Percentiles rank a stretch among this genome's conserved stretches.
These are phyloP conservation scores for Citrus cavaleriei DNA, from an alignment of 345 rosid species.

Conservation along the genomic window DNA sequence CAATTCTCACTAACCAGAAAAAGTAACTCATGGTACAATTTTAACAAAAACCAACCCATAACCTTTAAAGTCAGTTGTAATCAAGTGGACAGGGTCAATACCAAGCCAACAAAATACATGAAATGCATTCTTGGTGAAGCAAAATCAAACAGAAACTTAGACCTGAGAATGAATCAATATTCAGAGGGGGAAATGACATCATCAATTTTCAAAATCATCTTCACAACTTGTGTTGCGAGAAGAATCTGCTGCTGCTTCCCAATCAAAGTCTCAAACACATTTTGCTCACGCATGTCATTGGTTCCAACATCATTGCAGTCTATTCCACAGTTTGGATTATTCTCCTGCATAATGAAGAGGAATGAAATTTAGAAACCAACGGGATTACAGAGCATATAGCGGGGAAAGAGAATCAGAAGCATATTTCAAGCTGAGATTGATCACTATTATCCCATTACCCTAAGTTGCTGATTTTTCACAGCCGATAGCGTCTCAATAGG, in stretches of 20 bases:
- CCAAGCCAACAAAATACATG: constrained; percentile 11
- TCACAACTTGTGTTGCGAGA: constrained; percentile 97
- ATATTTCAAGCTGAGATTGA: neutral
- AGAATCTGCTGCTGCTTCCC: constrained; percentile 97
- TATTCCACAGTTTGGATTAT: constrained; percentile 70
- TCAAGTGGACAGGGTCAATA: neutral
- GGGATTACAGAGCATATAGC: neutral
- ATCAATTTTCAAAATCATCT: constrained; percentile 94
- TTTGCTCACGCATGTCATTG: constrained; percentile 88
- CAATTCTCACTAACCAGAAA: neutral
- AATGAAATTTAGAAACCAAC: neutral
- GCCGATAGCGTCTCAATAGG: constrained; percentile 95
- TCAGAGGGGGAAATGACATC: constrained; percentile 88
- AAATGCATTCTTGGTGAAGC: constrained; percentile 15
- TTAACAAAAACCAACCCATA: constrained; percentile 8
- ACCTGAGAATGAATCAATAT: constrained; percentile 36
- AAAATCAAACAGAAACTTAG: neutral
- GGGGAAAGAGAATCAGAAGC: neutral
- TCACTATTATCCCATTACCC: constrained; percentile 36
- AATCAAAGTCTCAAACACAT: constrained; percentile 89
- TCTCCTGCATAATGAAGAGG: constrained; percentile 51
- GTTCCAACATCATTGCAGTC: constrained; percentile 97
- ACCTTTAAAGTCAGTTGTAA: neutral
- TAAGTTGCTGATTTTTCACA: constrained; percentile 86
- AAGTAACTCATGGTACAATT: neutral